A percentile compares a stretch with the other conserved stretches of the same genome.
phyloP scores from a whole-genome alignment of 2,329 filamentous ascomycete species.

The Venturia effusa region DNA sequence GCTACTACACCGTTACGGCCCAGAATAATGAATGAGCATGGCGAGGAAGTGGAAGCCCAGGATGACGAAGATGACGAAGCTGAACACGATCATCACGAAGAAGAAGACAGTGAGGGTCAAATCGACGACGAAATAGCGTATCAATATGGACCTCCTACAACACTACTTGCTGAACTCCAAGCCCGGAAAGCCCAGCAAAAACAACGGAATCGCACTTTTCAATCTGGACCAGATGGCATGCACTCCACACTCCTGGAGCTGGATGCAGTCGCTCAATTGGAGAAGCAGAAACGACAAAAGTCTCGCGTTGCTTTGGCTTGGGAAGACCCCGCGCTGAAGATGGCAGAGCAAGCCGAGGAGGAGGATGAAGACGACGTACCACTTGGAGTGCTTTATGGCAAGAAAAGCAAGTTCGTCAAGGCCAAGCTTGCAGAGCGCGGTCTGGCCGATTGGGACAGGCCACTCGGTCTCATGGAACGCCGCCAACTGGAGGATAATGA shows the following conservation, averaged over 20 bases:
- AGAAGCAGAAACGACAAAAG: conserved; percentile 61
- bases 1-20: background rate
- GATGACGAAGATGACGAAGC: conserved; percentile 22
- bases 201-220: conserved; percentile 59
- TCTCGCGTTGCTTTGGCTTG: conserved; percentile 81
- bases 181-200: conserved; percentile 83
- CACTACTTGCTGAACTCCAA: conserved; percentile 83
- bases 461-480: conserved; percentile 66
- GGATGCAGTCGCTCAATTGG: conserved; percentile 79
- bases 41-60: conserved; percentile 15
- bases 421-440: conserved; percentile 35
- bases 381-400: conserved; percentile 66
- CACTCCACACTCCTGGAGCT: conserved; percentile 83
- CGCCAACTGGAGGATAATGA: conserved; percentile 87
- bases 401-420: conserved; percentile 42
- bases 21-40: background rate
- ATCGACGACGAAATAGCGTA: conserved; percentile 27
- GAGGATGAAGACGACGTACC: conserved; percentile 77
- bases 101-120: conserved; percentile 35
- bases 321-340: conserved; percentile 52
- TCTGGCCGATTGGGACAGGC: conserved; percentile 46
- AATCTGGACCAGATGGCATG: conserved; percentile 62
- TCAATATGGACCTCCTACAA: conserved; percentile 69
- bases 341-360: conserved; percentile 30
- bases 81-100: conserved; percentile 29